phyloP scores from a whole-genome alignment of 2,329 filamentous ascomycete species.

The Dendrostoma leiphaemia region DNA sequence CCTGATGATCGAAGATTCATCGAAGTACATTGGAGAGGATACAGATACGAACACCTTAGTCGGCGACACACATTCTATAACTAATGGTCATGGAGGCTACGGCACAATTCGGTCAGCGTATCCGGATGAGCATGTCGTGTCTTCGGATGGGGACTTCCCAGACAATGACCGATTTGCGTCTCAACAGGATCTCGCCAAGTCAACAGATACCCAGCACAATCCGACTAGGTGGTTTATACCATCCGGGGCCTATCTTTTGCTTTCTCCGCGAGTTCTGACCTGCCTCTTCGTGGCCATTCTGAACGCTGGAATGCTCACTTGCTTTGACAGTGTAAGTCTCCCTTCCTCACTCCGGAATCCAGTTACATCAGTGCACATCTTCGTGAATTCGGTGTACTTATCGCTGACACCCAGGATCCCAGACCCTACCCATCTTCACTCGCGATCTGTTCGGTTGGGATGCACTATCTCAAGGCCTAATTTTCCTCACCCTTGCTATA shows the following conservation, averaged over 20 bases:
- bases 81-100: background rate
- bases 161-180: background rate
- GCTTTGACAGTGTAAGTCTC: constrained; percentile 1
- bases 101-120: background rate
- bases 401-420: background rate
- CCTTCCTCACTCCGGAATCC: too few relatives aligned
- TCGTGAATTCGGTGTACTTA: too few relatives aligned
- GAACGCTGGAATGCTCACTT: constrained; percentile 1
- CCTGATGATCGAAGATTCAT: constrained; percentile 12
- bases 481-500: constrained; percentile 1
- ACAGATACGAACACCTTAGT: too few relatives aligned
- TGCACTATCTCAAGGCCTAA: background rate
- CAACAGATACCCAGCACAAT: background rate
- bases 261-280: background rate
- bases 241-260: background rate
- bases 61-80: too few relatives aligned
- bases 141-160: background rate
- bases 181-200: background rate
- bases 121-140: background rate
- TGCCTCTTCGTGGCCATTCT: background rate
- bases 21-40: too few relatives aligned
- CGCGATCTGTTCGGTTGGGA: background rate
- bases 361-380: too few relatives aligned
- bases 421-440: background rate
- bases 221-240: background rate